Base-by-base conservation (phyloP, 228 moss, liverwort and hornwort genomes). In the Sphagnum fallax region DNA sequence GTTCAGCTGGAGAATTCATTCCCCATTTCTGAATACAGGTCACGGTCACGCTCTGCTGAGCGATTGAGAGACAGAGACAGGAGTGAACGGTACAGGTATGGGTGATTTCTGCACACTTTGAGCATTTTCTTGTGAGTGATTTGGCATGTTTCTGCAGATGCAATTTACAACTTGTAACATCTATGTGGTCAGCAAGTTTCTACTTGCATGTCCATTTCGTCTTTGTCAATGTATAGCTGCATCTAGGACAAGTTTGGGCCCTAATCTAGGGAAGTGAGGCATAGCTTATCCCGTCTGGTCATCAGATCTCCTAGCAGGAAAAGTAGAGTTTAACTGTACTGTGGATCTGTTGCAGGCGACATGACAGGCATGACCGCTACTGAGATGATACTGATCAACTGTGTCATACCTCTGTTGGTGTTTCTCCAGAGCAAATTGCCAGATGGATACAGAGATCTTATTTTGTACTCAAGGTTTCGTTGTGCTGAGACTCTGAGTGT, bases 351-450 rank as follows among this genome's bases (percentile, higher is more conserved):
- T 73, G 86, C 91, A 91, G 93, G 82, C 89, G 91, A 67, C 85
- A 91, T 78, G 93, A 93, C 76, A 84, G 91, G 86, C 81, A 87
- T 55, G 89, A 91, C 65, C 93, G 91, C 66, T 73, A 87, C 71
- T 91, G 91, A 93, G 81, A 62, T 70, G 73, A 15, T 59, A 71
- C 48, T 12, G 9, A 52, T 69, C 66, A 66, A 53, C 64, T 72
- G 71, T 62, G 51, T 66, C 8, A 57, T 53, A 60, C 71, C 62
- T 63, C 68, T 18, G 60, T 74, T 69, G 67, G 71, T 72, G 53
- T 61, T 61, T 53, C 61, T 55, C 62, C 60, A 65, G 61, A 72
- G 51, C 47, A 48, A 69, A 62, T 65, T 4, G 64, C 58, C 66
- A 0, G 68, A 53, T 77, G 57, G 65, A 66, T 75, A 68, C 70